These are phyloP conservation scores for Ganoderma sinense DNA, from an alignment of 1,284 basidiomycete species.

Conservation along the genomic window DNA sequence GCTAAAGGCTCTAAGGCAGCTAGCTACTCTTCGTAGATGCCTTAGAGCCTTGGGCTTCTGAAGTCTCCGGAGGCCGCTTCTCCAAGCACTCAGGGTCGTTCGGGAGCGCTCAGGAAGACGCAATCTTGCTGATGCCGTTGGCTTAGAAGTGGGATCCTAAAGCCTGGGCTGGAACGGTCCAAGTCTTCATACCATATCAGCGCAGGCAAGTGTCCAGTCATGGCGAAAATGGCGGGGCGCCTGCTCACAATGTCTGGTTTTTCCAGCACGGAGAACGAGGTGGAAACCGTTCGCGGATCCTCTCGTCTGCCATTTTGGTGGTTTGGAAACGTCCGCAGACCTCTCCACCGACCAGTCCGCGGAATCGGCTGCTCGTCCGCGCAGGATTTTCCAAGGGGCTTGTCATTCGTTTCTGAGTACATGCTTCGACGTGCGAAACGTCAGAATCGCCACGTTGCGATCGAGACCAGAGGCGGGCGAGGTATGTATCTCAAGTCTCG, in stretches of 20 bases:
- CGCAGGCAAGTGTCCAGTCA: background rate
- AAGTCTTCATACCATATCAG: background rate
- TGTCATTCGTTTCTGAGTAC: background rate
- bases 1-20: no score
- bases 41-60: no score
- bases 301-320: background rate
- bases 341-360: background rate
- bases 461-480: conserved; percentile 1
- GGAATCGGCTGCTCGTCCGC: background rate
- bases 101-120: no score
- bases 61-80: no score
- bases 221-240: background rate
- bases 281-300: background rate
- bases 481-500: background rate
- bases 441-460: background rate
- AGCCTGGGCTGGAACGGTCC: background rate
- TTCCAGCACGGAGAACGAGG: background rate
- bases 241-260: background rate
- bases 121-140: no score
- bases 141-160: background rate
- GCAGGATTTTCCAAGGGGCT: background rate
- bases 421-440: background rate
- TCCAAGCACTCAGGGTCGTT: no score
- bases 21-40: no score
- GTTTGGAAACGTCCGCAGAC: background rate